Conservation (phyloP, 208 protist species). For the Wallacemonas sp. region DNA sequence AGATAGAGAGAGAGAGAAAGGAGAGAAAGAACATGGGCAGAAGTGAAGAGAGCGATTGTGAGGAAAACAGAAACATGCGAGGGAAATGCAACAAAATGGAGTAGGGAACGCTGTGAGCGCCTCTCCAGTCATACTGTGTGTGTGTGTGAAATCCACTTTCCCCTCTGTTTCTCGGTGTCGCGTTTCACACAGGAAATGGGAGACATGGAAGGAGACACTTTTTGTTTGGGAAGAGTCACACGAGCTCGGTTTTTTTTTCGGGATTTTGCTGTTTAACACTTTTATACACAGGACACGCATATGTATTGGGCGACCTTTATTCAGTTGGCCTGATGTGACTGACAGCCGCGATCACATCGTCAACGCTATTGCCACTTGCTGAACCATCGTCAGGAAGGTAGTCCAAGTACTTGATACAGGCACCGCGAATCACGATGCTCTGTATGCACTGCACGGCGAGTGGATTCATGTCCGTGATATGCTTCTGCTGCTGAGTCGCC, state of each 20-base stretch:
- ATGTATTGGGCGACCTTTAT: neutral
- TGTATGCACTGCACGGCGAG: constrained; percentile 57
- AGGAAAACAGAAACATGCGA: too few relatives aligned
- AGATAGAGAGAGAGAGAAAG: too few relatives aligned
- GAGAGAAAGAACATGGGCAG: too few relatives aligned
- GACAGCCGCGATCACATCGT: constrained; percentile 42
- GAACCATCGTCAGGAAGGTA: constrained; percentile 56
- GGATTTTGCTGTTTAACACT: neutral
- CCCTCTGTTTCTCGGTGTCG: too few relatives aligned
- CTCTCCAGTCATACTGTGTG: too few relatives aligned
- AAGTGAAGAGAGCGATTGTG: too few relatives aligned
- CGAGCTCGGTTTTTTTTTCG: neutral
- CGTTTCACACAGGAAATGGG: too few relatives aligned
- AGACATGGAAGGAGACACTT: too few relatives aligned
- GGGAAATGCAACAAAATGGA: too few relatives aligned
- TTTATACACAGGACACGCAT: neutral
- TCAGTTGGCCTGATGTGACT: constrained; percentile 28
- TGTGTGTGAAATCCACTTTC: too few relatives aligned
- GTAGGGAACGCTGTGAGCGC: too few relatives aligned
- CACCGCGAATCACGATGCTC: constrained; percentile 68
- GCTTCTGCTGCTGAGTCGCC: neutral
- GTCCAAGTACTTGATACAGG: constrained; percentile 65
- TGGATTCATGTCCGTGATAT: constrained; percentile 38
- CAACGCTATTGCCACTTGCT: constrained; percentile 45
- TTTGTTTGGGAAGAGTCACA: too few relatives aligned